These are phyloP conservation scores for Fraxinus pennsylvanica DNA, from an alignment of 257 asterid species.

Conservation along the genomic window DNA sequence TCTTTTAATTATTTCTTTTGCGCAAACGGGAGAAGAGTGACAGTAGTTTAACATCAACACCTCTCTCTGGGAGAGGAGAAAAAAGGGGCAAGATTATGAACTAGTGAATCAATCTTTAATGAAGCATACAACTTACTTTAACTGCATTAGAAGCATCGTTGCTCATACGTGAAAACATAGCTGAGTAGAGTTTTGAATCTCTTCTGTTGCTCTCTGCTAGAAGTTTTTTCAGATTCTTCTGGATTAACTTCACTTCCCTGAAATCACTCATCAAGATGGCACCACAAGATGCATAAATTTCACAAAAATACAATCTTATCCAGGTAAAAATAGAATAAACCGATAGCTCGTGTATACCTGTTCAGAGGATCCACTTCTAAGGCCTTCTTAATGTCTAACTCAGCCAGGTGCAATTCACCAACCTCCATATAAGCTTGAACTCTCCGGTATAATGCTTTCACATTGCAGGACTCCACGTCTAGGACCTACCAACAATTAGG, in stretches of 20 bases:
- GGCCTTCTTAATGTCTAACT: slow-evolving; percentile 44
- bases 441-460: slow-evolving; percentile 49
- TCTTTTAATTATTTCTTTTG: not conserved
- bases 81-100: not conserved
- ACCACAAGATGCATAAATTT: not conserved
- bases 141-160: slow-evolving; percentile 38
- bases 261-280: slow-evolving; percentile 7
- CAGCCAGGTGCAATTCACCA: slow-evolving; percentile 46
- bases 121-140: slow-evolving; percentile 42
- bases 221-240: slow-evolving; percentile 49
- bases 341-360: slow-evolving; percentile 27
- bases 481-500: slow-evolving; percentile 44
- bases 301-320: not conserved
- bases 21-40: not conserved
- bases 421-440: slow-evolving; percentile 50
- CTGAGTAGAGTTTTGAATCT: slow-evolving; percentile 58
- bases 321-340: not conserved
- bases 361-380: slow-evolving; percentile 47
- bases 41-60: not conserved
- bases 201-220: slow-evolving; percentile 54
- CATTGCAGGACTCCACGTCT: slow-evolving; percentile 52
- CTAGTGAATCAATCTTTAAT: not conserved
- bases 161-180: slow-evolving; percentile 49
- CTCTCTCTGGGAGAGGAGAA: not conserved
- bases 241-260: slow-evolving; percentile 68